Base-by-base conservation (phyloP, 768 basidiomycete species). In the Fomitopsis serialis region DNA sequence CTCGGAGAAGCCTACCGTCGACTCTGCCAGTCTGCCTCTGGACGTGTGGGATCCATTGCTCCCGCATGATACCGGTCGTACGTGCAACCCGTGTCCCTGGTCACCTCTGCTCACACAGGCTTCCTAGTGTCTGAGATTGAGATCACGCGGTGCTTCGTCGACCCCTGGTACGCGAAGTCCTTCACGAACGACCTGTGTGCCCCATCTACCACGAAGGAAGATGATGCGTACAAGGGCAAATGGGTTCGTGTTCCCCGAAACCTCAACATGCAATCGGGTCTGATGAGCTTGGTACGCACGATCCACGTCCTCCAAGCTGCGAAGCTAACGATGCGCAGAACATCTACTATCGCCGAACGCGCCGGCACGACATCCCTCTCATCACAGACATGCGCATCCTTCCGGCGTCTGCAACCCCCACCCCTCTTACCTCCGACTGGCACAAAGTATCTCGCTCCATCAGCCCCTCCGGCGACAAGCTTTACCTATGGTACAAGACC, bases 161-260 rank as follows among this genome's bases (percentile, higher is more conserved):
- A 85, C 25, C 85, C 90, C 2, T 71, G 66, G 2, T 67, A 84
- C 36, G 72, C 75, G 15, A 74, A 73, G 1, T 50, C 45, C 3
- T 35, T 64, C 19, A 50, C 60, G 0, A 37, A 51, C 0, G 78
- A 81, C 23, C 57, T 88, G 11, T 98, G 94, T 65, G 68, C 70
- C 0, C 94, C 94, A 0, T 66, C 74, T 1, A 79, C 86, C 1
- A 91, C 83, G 1, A 72, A 74, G 11, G 87, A 90, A 63, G 68
- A 86, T 45, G 89, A 93, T 63, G 84, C 86, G 5, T 79, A 84
- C 60, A 83, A 78, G 58, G 89, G 89, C 0, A 89, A 86, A 61
- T 99, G 96, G 96, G 92, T 96, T 1, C 81, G 88, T 13, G 86
- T 99, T 12, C 82, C 83, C 36, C 77, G 82, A 43, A 88, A 98